Evolutionary conservation across 768 basidiomycete genomes (phyloP).

Genomic region (Naematelia aurantialba): DNA sequence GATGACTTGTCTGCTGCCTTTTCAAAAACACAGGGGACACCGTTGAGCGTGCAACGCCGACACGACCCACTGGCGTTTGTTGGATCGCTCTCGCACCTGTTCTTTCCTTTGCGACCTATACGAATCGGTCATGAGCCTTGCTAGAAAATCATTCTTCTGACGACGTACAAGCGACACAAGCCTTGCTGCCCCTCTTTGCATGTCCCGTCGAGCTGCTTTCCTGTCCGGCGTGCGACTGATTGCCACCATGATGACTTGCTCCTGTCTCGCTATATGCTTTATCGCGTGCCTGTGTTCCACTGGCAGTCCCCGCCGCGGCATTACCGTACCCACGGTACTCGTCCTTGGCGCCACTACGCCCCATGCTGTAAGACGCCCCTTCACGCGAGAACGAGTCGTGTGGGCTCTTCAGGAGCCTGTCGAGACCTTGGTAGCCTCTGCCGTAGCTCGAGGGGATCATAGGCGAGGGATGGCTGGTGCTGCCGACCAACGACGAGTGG

Average conservation of each 20-base stretch:
- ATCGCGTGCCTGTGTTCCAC: background rate
- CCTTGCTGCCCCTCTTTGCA: constrained; percentile 36
- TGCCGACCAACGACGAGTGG: background rate
- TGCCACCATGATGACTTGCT: background rate
- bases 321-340: background rate
- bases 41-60: constrained; percentile 38
- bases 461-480: background rate
- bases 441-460: background rate
- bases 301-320: background rate
- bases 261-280: background rate
- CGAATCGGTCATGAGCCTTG: background rate
- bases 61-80: constrained; percentile 21
- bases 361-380: background rate
- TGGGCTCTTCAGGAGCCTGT: background rate
- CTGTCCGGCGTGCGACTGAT: constrained; percentile 7
- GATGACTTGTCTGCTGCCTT: constrained; percentile 30
- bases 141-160: background rate
- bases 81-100: constrained; percentile 45
- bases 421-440: background rate
- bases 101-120: constrained; percentile 46
- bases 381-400: background rate
- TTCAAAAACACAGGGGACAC: constrained; percentile 42
- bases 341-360: background rate
- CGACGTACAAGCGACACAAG: constrained; percentile 38
- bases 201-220: constrained; percentile 8